phyloP scores from a whole-genome alignment of 352 stramenopile species.

The Globisporangium middletonii region DNA sequence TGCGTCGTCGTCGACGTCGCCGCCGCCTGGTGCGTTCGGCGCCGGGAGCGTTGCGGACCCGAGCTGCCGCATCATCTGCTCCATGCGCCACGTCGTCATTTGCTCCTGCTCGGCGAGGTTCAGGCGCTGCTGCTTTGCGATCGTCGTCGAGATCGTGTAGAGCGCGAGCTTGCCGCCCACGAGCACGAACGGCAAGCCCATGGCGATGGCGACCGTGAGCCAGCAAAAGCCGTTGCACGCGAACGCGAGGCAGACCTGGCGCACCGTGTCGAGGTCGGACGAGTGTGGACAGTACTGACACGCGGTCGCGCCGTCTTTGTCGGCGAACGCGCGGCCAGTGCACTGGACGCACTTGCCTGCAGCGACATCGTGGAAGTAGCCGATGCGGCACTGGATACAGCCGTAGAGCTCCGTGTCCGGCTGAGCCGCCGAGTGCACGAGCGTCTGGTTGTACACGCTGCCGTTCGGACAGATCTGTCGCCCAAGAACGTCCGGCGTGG shows the following conservation, averaged over 20 bases:
- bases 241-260: slow-evolving; percentile 37
- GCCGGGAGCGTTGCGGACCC: slow-evolving; percentile 8
- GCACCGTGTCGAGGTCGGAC: slow-evolving; percentile 32
- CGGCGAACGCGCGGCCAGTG: slow-evolving; percentile 36
- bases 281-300: slow-evolving; percentile 64
- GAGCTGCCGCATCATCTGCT: slow-evolving; percentile 56
- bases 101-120: slow-evolving; percentile 55
- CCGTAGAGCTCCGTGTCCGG: slow-evolving; percentile 27
- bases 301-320: slow-evolving; percentile 38
- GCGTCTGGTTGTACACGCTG: slow-evolving; percentile 33
- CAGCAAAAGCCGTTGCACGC: slow-evolving; percentile 54
- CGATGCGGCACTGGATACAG: slow-evolving; percentile 57
- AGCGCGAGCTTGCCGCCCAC: slow-evolving; percentile 50
- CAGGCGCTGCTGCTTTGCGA: slow-evolving; percentile 28
- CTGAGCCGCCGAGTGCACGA: slow-evolving; percentile 13
- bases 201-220: slow-evolving; percentile 49
- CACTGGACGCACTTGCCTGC: slow-evolving; percentile 36
- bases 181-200: slow-evolving; percentile 41
- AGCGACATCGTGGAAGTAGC: slow-evolving; percentile 48
- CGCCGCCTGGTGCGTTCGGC: not conserved
- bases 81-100: slow-evolving; percentile 66
- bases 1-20: slow-evolving; percentile 10
- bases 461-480: slow-evolving; percentile 44
- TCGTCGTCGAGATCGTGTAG: slow-evolving; percentile 34
- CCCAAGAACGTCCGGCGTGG: slow-evolving; percentile 22